phyloP scores from a whole-genome alignment of 75 land plant genomes.

The Pinus albicaulis region DNA sequence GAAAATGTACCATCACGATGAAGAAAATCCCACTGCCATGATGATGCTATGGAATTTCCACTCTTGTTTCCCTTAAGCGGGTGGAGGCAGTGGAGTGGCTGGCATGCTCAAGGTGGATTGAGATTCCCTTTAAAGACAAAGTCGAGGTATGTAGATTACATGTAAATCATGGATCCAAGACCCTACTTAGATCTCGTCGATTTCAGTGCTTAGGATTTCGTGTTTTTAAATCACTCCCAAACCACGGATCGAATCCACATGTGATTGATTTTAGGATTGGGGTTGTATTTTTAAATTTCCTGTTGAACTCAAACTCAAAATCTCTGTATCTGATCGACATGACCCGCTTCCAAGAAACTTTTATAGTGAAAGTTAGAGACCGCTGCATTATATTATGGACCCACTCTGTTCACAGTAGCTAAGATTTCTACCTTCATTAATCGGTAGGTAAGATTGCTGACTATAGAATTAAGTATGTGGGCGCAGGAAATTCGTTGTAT shows the following conservation, averaged over 20 bases:
- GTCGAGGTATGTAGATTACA: neutral
- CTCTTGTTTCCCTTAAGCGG: too few species aligned
- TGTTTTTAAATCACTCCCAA: too few species aligned
- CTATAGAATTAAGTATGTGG: too few species aligned
- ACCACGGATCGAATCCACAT: neutral
- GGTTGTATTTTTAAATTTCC: neutral
- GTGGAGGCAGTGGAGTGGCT: neutral
- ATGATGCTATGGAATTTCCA: too few species aligned
- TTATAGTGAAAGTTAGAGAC: neutral
- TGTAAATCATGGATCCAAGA: neutral
- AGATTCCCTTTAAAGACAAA: neutral
- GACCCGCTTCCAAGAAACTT: neutral
- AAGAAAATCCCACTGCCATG: too few species aligned
- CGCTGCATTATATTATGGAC: too few species aligned
- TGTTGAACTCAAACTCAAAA: neutral
- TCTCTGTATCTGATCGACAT: neutral
- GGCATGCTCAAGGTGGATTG: neutral
- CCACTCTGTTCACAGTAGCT: neutral
- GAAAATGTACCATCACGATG: too few species aligned
- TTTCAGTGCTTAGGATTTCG: neutral
- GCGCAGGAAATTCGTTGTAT: too few species aligned
- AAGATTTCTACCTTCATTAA: too few species aligned
- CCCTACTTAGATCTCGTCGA: neutral
- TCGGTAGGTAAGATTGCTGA: too few species aligned
- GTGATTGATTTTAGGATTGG: neutral